A percentile compares a stretch with the other conserved stretches of the same genome.
phyloP scores from a whole-genome alignment of 441 rosid genomes.

The Erysimum cheiri region DNA sequence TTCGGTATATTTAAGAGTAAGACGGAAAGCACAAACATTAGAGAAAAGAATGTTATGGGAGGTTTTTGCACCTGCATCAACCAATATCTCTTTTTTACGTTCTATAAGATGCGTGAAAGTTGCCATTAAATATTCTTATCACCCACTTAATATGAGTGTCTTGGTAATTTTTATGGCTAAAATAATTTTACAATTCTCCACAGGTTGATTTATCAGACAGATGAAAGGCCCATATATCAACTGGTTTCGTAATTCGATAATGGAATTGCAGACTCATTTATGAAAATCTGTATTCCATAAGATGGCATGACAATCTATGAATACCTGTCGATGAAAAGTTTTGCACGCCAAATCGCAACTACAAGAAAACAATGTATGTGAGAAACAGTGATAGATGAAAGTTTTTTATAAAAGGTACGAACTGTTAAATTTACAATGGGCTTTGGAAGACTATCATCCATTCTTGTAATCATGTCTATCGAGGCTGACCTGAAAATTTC shows the following conservation, averaged over 20 bases:
- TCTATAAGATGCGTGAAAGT: not conserved
- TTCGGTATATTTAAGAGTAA: not conserved
- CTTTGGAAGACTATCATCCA: slow-evolving; percentile 50
- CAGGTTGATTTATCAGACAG: slow-evolving; percentile 24
- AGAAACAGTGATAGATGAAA: slow-evolving; percentile 32
- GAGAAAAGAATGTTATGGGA: slow-evolving; percentile 12
- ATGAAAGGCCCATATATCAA: slow-evolving; percentile 1
- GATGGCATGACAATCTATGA: slow-evolving; percentile 31
- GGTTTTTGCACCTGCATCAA: slow-evolving; percentile 22
- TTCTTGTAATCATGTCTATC: slow-evolving; percentile 45
- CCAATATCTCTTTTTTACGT: slow-evolving; percentile 12
- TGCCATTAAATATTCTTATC: not conserved
- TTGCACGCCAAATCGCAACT: slow-evolving; percentile 69
- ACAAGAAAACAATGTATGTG: slow-evolving; percentile 42
- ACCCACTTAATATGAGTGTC: slow-evolving; percentile 10
- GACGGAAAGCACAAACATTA: slow-evolving; percentile 25
- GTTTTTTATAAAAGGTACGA: slow-evolving; percentile 34
- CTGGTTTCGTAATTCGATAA: slow-evolving; percentile 16
- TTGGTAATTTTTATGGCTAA: slow-evolving; percentile 15
- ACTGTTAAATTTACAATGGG: slow-evolving; percentile 50
- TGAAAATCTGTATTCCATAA: slow-evolving; percentile 13
- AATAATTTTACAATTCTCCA: not conserved
- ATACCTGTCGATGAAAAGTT: slow-evolving; percentile 81
- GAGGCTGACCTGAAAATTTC: slow-evolving; percentile 55
- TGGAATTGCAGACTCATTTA: slow-evolving; percentile 9